A percentile compares a stretch with the other conserved stretches of the same genome.
These are phyloP conservation scores for Manihot esculenta DNA, from an alignment of 441 rosid species.

Conservation along the genomic window DNA sequence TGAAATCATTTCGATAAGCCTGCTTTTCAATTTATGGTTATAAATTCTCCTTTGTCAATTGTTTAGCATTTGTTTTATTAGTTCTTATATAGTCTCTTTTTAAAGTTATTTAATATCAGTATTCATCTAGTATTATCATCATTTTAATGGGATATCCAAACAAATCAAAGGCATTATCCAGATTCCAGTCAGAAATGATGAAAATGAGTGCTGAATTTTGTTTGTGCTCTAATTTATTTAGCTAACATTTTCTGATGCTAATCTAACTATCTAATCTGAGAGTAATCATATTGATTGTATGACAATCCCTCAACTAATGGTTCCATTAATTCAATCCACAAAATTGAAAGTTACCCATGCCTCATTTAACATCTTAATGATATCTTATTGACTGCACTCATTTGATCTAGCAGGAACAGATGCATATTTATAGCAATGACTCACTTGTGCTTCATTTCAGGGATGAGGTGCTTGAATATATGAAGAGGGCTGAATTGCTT, in stretches of 20 bases:
- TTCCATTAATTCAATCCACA: background rate
- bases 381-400: background rate
- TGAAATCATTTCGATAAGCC: no score
- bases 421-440: background rate
- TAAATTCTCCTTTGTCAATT: background rate
- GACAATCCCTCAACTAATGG: background rate
- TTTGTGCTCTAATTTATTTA: background rate
- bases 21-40: background rate
- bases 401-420: background rate
- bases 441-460: slow-evolving; percentile 1
- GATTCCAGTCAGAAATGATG: no score
- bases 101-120: no score
- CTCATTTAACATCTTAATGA: background rate
- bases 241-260: background rate
- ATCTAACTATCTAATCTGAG: background rate
- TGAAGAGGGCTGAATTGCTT: slow-evolving; percentile 26
- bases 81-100: background rate
- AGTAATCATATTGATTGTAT: background rate
- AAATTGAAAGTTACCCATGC: background rate
- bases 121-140: background rate
- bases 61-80: background rate
- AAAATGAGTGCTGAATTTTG: background rate
- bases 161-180: background rate
- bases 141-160: background rate
- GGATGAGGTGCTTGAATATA: slow-evolving; percentile 29